phyloP scores from a whole-genome alignment of 768 basidiomycete genomes.

The Suillus spraguei region DNA sequence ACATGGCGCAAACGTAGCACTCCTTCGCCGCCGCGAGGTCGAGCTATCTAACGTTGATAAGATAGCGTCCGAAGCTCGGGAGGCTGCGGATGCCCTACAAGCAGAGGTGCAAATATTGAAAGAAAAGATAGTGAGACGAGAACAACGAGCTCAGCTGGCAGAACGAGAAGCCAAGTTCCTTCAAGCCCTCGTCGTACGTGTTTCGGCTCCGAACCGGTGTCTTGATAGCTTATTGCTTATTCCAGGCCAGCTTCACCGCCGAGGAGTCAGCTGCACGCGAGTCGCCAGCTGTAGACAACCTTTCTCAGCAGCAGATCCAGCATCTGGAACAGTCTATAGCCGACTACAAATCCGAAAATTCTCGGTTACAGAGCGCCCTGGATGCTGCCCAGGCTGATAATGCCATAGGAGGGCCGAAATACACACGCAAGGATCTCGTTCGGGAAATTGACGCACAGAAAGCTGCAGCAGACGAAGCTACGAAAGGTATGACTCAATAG shows the following conservation, averaged over 20 bases:
- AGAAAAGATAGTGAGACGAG: slow-evolving; percentile 39
- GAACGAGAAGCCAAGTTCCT: slow-evolving; percentile 71
- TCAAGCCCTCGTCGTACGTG: slow-evolving; percentile 66
- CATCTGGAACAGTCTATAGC: slow-evolving; percentile 57
- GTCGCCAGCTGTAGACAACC: slow-evolving; percentile 28
- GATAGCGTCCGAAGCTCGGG: slow-evolving; percentile 39
- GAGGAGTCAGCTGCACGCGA: slow-evolving; percentile 48
- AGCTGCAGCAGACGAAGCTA: slow-evolving; percentile 38
- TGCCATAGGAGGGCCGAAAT: slow-evolving; percentile 18
- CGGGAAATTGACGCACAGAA: slow-evolving; percentile 41
- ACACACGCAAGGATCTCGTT: slow-evolving; percentile 41
- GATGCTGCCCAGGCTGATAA: slow-evolving; percentile 45
- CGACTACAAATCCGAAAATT: slow-evolving; percentile 56
- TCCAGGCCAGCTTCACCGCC: slow-evolving; percentile 62
- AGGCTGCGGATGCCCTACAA: slow-evolving; percentile 36
- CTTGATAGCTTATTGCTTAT: neutral
- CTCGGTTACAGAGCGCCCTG: slow-evolving; percentile 48
- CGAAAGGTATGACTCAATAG: slow-evolving; percentile 38
- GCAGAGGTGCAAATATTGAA: slow-evolving; percentile 40
- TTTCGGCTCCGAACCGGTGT: neutral
- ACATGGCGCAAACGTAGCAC: slow-evolving; percentile 56
- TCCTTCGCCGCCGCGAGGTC: slow-evolving; percentile 54
- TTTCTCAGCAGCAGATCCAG: slow-evolving; percentile 46
- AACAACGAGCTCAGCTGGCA: slow-evolving; percentile 41
- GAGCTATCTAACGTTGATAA: slow-evolving; percentile 47